A percentile compares a stretch with the other conserved stretches of the same genome.
These are phyloP conservation scores for Talaromyces sp. DNA, from an alignment of 2,329 filamentous ascomycete genomes.

Conservation along the genomic window DNA sequence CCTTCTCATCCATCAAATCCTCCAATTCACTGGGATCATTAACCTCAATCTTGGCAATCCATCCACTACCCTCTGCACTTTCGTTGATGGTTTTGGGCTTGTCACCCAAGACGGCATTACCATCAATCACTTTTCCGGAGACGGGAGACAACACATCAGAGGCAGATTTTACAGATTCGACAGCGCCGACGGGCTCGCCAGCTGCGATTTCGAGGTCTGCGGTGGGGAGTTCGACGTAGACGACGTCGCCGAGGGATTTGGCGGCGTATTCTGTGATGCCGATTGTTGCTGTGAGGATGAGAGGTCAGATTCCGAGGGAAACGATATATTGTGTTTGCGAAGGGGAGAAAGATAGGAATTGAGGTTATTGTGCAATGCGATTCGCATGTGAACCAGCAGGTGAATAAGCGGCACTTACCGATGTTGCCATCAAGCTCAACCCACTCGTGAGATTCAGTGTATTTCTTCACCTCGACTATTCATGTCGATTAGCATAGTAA, in stretches of 20 bases:
- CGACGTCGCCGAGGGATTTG: slow-evolving; percentile 88
- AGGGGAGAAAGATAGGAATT: neutral
- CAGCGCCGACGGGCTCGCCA: slow-evolving; percentile 85
- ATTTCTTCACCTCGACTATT: slow-evolving; percentile 63
- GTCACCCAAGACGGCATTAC: slow-evolving; percentile 74
- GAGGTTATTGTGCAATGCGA: neutral
- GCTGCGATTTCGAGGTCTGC: slow-evolving; percentile 63
- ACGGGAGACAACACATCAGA: slow-evolving; percentile 93
- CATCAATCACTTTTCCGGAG: slow-evolving; percentile 68
- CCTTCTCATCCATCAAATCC: slow-evolving; percentile 69
- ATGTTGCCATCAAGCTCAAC: slow-evolving; percentile 81
- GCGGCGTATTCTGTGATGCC: slow-evolving; percentile 92
- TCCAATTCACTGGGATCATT: slow-evolving; percentile 69
- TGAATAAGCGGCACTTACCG: slow-evolving; percentile 47
- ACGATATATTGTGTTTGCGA: neutral
- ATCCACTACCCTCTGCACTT: slow-evolving; percentile 84
- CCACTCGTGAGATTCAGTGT: slow-evolving; percentile 98
- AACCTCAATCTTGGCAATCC: slow-evolving; percentile 87
- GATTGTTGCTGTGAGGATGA: slow-evolving; percentile 53
- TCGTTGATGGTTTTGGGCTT: slow-evolving; percentile 86
- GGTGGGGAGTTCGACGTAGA: slow-evolving; percentile 91
- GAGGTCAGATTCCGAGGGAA: neutral
- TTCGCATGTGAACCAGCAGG: neutral
- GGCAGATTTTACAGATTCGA: slow-evolving; percentile 98
- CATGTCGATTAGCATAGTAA: neutral